Base-by-base conservation (phyloP, 2,329 filamentous ascomycete genomes). In the Fusarium tuaranense region DNA sequence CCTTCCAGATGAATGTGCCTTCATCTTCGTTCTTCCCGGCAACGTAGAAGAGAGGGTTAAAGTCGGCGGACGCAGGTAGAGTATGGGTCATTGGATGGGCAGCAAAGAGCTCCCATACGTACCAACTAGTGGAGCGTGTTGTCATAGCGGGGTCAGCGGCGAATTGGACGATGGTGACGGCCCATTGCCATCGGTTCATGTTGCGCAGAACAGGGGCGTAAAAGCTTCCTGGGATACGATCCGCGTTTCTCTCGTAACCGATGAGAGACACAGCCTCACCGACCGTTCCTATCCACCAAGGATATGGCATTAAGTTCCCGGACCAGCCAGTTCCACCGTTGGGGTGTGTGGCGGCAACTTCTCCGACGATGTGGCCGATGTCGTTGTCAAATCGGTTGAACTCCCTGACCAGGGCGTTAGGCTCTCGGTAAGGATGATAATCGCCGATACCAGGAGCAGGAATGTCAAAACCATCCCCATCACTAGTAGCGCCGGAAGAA, bases 221-320 rank as follows among this genome's bases (percentile, higher is more conserved):
- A 63, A 86, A 84, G 1, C 87, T 86, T 8, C 88, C 88, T 3
- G 87, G 86, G 53, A 92, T 86, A 22, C 87, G 86, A 74, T 92
- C 89, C 5, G 86, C 85, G 81, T 93, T 93, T 66, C 91, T 86
- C 84, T 93, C 92, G 34, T 89, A 89, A 20, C 91, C 89, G 71
- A 93, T 86, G 18, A 93, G 84, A 65, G 88, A 91, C n/a, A 93
- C 86, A 27, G 90, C 91, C 79, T 93, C 92, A 16, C 87, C 88
- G 4, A 93, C 89, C 10, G 88, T 85, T 30, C 90, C 91, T 60
- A 89, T 88, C 90, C 88, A 89, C 84, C 86, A 90, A 1, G 86
- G 88, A 73, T 85, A 89, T 39, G 82, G 79, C 75, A 84, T 84
- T 59, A 87, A 84, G 16, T 84, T 76, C 4, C 85, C 86, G 2